Conservation (phyloP, 2,329 filamentous ascomycete species). For the Ophiostoma pallidulum region DNA sequence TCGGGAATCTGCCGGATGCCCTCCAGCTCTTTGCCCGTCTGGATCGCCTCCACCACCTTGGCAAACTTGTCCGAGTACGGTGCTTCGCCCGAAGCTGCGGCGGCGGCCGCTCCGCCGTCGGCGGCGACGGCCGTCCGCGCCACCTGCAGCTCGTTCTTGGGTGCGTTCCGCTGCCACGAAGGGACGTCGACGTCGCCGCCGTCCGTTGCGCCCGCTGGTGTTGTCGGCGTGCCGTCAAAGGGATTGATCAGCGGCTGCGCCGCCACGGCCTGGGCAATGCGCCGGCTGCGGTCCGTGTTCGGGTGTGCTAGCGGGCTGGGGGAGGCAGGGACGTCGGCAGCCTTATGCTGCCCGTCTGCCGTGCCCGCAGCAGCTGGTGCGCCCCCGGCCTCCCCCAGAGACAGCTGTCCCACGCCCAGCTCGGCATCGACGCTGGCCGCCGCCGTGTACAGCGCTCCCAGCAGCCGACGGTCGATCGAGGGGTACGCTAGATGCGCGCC, state of each 20-base stretch:
- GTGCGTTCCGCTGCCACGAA: conserved; percentile 40
- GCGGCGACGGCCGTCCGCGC: conserved; percentile 23
- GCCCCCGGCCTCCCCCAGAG: neutral
- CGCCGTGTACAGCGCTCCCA: conserved; percentile 23
- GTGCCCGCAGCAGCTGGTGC: too few relatives aligned
- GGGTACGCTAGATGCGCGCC: conserved; percentile 11
- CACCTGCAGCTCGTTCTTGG: conserved; percentile 37
- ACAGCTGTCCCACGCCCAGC: neutral
- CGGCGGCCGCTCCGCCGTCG: too few relatives aligned
- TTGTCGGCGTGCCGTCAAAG: conserved; percentile 13
- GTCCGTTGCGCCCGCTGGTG: neutral
- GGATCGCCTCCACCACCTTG: conserved; percentile 77
- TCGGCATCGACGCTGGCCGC: neutral
- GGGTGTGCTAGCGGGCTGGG: neutral
- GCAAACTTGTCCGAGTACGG: conserved; percentile 79
- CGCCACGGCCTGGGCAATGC: conserved; percentile 13
- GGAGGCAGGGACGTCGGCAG: too few relatives aligned
- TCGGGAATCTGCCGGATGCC: conserved; percentile 82
- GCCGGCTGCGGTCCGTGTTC: conserved; percentile 1
- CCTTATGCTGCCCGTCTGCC: too few relatives aligned
- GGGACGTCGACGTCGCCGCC: conserved; percentile 8
- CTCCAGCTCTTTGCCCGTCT: conserved; percentile 71
- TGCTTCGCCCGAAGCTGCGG: conserved; percentile 34
- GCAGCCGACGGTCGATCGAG: conserved; percentile 16
- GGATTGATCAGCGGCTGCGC: conserved; percentile 9